Evolutionary conservation across 257 asterid genomes (phyloP), one percentile per base, ranked within the genome.

Genomic region (Parsonsia alboflavescens): DNA sequence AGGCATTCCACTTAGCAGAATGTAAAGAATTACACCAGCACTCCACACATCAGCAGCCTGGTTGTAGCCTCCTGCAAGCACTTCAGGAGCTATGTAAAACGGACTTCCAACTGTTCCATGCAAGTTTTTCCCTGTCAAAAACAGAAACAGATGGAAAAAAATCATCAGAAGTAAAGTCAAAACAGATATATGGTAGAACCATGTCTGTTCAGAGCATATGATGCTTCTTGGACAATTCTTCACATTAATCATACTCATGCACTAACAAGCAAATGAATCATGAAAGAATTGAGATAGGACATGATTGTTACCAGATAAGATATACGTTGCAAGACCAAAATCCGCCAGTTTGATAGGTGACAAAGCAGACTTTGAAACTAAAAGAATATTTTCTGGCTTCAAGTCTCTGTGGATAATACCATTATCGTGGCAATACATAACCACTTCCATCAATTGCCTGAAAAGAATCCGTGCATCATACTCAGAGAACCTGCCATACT

Each of bases 41-140:
- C 92, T 88, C 92, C 92, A 88, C 57, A 88, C 85, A 77, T 88
- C 92, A 19, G 89, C 92, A 13, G 87, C 87, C 79, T 88, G 76
- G 74, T 82, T 80, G 74, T 88, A 85, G 52, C 83, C 88, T 71
- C 90, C 88, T 21, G 77, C 78, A 62, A 88, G 73, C 44, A 88
- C 92, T 79, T 85, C 92, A 2, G 92, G 92, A 46, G 92, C 92
- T 70, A 88, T 88, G 82, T 88, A 88, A 73, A 88, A 88, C 17
- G 92, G 92, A 70, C 90, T 85, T 28, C 92, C 92, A 58, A 88
- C 92, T 4, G 89, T 87, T 77, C 85, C 92, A n/a, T 79, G 82
- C 84, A 87, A 73, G 6, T 80, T 76, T 73, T 87, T 72, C 57
- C 92, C 92, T 87, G 87, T 77, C 13, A 46, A 68, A 74, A 7